Evolutionary conservation across 2,329 filamentous ascomycete genomes (phyloP), one percentile per base, ranked within the genome.

Genomic region (Tolypocladium tundrense): DNA sequence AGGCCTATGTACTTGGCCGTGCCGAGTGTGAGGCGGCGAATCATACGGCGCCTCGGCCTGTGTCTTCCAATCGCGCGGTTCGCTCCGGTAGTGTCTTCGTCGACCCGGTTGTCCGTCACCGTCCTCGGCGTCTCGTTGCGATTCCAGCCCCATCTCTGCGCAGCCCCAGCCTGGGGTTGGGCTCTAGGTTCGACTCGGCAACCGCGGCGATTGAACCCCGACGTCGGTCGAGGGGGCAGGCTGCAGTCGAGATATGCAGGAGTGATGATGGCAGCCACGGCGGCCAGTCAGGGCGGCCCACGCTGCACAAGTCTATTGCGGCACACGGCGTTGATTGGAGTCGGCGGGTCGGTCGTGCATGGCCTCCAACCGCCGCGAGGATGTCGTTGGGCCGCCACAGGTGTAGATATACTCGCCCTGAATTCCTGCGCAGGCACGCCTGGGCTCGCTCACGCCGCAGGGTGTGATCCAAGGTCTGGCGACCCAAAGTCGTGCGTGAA

Each of bases 61-160:
- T 50, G 60, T 53, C 40, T 56, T 57, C 63, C 60, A 60, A 55
- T 61, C 53, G 43, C 51, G 55, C n/a, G 56, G 31, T 33, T 59
- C 62, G 60, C 60, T 48, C 31, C 58, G 58, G 27, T 65, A 61
- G 55, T 65, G 63, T 63, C 64, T 69, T 57, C 64, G 64, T 57
- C 67, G 67, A 60, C 64, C 63, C 59, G 64, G 58, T 60, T 65
- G 65, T 61, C 60, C 60, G 21, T 65, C 66, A 60, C 60, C 67
- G 60, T 66, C 59, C 58, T 64, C 67, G 57, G 62, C 63, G 64
- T 68, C 68, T 68, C 64, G 67, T 60, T 64, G 62, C 41, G 66
- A 67, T 61, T 65, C 65, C 60, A 68, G 67, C 67, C 68, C 67
- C 68, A 71, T 69, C 64, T 65, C 67, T 57, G 57, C 60, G 54